Evolutionary conservation across 257 asterid genomes (phyloP).

Genomic region (Cinchona pubescens): DNA sequence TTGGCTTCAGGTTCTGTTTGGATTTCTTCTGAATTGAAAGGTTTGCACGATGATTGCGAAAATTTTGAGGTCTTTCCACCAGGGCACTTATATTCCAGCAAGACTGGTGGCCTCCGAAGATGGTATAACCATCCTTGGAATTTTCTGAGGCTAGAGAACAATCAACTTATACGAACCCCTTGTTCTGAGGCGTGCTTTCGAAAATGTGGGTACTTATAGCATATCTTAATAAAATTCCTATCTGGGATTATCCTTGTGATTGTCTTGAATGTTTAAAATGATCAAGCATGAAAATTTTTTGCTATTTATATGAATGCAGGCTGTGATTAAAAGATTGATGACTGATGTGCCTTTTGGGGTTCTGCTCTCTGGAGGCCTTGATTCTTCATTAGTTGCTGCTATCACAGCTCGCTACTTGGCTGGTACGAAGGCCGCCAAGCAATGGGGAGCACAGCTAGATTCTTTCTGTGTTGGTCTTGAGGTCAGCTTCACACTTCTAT

Average conservation of each 20-base stretch:
- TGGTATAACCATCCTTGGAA: conserved; percentile 97
- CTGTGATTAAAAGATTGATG: conserved; percentile 92
- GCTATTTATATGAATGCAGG: conserved; percentile 36
- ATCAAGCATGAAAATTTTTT: not conserved
- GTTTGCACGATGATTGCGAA: conserved; percentile 84
- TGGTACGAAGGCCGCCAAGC: conserved; percentile 77
- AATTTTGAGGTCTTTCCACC: conserved; percentile 92
- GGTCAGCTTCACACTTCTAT: conserved; percentile 35
- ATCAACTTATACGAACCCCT: conserved; percentile 81
- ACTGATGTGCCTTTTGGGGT: conserved; percentile 98
- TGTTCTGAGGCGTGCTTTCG: conserved; percentile 75
- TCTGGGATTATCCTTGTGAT: not conserved
- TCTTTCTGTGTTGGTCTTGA: conserved; percentile 98
- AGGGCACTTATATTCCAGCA: conserved; percentile 90
- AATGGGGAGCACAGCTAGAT: conserved; percentile 95
- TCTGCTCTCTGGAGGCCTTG: conserved; percentile 93
- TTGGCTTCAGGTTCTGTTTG: conserved; percentile 72
- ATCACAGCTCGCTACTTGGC: conserved; percentile 84
- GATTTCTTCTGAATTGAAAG: conserved; percentile 90
- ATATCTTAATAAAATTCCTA: not conserved
- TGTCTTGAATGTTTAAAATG: not conserved
- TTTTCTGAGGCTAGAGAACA: conserved; percentile 83
- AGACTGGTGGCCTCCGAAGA: conserved; percentile 58
- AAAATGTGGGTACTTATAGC: conserved; percentile 48
- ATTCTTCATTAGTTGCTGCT: conserved; percentile 90